These are phyloP conservation scores for Aeschynomene evenia DNA, from an alignment of 306 rosid genomes.

Conservation along the genomic window DNA sequence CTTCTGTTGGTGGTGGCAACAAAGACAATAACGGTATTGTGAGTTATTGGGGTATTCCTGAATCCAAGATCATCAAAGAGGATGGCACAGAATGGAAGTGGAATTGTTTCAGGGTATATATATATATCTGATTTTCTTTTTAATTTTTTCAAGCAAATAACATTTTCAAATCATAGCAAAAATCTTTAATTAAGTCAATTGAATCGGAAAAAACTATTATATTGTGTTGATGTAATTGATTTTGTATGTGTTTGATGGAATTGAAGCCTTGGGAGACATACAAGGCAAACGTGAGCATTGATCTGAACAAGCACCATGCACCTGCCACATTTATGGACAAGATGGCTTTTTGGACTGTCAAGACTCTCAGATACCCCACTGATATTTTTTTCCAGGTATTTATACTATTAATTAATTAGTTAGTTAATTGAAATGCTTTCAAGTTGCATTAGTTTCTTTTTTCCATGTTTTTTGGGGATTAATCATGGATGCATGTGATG, in stretches of 20 bases:
- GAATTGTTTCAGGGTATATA: slow-evolving; percentile 65
- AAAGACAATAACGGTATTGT: slow-evolving; percentile 30
- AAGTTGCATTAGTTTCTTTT: background rate
- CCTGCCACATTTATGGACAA: slow-evolving; percentile 60
- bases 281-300: slow-evolving; percentile 58
- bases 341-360: slow-evolving; percentile 76
- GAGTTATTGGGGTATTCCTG: slow-evolving; percentile 69
- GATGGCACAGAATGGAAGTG: slow-evolving; percentile 81
- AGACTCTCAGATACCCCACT: slow-evolving; percentile 57
- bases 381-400: slow-evolving; percentile 73
- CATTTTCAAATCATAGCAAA: too few species aligned
- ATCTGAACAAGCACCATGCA: slow-evolving; percentile 62
- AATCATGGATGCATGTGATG: slow-evolving; percentile 23
- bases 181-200: too few species aligned
- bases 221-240: too few species aligned
- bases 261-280: slow-evolving; percentile 80
- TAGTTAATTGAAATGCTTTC: background rate
- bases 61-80: slow-evolving; percentile 32
- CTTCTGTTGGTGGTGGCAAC: slow-evolving; percentile 11
- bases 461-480: background rate
- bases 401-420: too few species aligned
- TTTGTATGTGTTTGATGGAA: background rate
- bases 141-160: too few species aligned
- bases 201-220: too few species aligned
- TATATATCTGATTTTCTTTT: background rate